Percentiles rank a stretch among this genome's conserved stretches.
Evolutionary conservation across 331 rosid genomes (phyloP).

Genomic region (Quercus phellos): DNA sequence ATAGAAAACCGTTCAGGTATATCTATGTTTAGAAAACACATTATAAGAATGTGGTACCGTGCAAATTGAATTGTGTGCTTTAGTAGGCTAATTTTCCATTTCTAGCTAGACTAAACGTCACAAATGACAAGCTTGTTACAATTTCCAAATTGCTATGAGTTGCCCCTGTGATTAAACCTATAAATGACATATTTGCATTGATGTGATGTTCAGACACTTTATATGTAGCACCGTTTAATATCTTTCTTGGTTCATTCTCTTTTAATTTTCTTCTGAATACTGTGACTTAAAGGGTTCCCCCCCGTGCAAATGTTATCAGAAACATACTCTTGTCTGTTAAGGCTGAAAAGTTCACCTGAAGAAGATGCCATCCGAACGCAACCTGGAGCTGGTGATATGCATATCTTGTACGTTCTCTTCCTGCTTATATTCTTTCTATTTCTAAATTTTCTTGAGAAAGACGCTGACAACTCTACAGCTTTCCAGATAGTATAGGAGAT

Average conservation of each 20-base stretch:
- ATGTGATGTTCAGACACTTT: background rate
- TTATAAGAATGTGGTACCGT: background rate
- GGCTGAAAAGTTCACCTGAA: conserved; percentile 79
- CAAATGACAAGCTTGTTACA: background rate
- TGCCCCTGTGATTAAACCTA: background rate
- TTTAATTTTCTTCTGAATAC: conserved; percentile 6
- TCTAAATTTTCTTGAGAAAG: conserved; percentile 20
- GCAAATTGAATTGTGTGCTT: background rate
- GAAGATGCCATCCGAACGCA: conserved; percentile 80
- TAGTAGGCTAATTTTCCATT: background rate
- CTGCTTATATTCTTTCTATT: background rate
- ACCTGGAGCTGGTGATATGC: conserved; percentile 94
- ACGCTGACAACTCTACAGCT: conserved; percentile 69
- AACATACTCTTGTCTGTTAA: conserved; percentile 63
- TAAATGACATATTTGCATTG: background rate
- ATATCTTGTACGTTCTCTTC: conserved; percentile 66
- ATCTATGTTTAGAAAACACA: background rate
- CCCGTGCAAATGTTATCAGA: conserved; percentile 51
- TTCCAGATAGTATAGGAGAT: conserved; percentile 93
- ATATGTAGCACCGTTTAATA: background rate
- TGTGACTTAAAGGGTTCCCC: background rate
- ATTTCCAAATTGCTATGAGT: background rate
- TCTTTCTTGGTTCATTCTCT: background rate
- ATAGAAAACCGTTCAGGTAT: background rate
- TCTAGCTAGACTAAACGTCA: background rate